Evolutionary conservation across 768 basidiomycete genomes (phyloP), one percentile per base, ranked within the genome.

Genomic region (Lenzites betulinus): DNA sequence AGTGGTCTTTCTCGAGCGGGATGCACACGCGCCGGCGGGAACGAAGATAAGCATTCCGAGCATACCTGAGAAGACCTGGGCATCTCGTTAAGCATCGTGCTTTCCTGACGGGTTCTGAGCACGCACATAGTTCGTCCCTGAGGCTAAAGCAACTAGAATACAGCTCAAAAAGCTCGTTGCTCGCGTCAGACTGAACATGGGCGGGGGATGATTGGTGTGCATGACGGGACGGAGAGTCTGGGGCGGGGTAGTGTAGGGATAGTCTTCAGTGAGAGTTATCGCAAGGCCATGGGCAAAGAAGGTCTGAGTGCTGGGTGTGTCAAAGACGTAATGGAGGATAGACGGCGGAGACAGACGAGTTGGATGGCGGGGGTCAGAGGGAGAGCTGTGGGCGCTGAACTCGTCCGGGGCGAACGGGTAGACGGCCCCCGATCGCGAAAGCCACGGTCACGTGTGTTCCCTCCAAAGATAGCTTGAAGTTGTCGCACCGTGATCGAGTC

Each of bases 71-170:
- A 72, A 75, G 57, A 74, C 75, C 77, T 78, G 52, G 20, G 20
- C 11, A 7, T 25, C 30, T 13, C 15, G 38, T 48, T 30, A 44
- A 47, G 16, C 28, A n/a, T 18, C 39, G 22, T 58, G 41, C 44
- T 20, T 25, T 15, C 6, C 22, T 5, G 7, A 26, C 16, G 42
- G 18, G 20, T 43, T 18, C 1, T 30, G 6, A 11, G 26, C 26
- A 77, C 88, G 57, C 69, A 90, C 89, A 79, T 91, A 91, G 65
- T 88, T 89, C 8, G 89, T 89, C 25, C 89, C 89, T 43, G 86
- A 85, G 61, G 83, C 73, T 35, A 90, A 71, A 0, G 87, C 77
- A 7, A 88, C 85, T 30, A 86, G 63, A 41, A 88, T 66, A n/a
- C 85, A 85, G 23, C 79, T 78, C 38, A 85, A 44, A 20, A 90